Percentiles rank a stretch among this genome's conserved stretches.
Evolutionary conservation across 192 early-diverging fungal genomes (phyloP).

Genomic region (Coemansia sp.): DNA sequence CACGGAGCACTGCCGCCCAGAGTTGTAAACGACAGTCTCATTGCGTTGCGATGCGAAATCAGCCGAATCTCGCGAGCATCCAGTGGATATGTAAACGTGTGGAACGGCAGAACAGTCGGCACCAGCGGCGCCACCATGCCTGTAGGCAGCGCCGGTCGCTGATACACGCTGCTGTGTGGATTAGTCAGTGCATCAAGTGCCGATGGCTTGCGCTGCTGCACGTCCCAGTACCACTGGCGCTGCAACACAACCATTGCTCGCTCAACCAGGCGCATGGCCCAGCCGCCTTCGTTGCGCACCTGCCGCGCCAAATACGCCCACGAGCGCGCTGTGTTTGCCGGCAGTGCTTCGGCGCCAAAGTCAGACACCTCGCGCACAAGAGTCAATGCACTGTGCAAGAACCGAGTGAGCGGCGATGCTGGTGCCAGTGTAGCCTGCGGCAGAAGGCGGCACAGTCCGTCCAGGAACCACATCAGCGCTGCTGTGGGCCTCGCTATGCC

Average conservation of each 20-base stretch:
- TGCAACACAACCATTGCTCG: conserved; percentile 59
- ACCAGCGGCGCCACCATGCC: conserved; percentile 60
- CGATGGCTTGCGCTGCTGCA: conserved; percentile 14
- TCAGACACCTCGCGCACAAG: conserved; percentile 12
- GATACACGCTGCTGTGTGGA: conserved; percentile 23
- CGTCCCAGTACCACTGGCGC: conserved; percentile 64
- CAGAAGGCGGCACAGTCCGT: conserved; percentile 25
- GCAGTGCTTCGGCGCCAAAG: conserved; percentile 1
- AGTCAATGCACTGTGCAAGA: conserved; percentile 20
- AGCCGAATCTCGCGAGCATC: conserved; percentile 77
- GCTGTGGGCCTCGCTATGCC: conserved; percentile 15
- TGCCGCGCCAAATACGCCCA: conserved; percentile 31
- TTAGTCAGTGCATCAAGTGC: conserved; percentile 12
- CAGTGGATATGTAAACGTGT: conserved; percentile 92
- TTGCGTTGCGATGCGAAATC: conserved; percentile 81
- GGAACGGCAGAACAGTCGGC: conserved; percentile 89
- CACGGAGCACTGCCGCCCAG: conserved; percentile 56
- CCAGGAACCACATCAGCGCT: conserved; percentile 33
- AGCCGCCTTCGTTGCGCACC: conserved; percentile 68
- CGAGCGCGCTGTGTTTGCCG: conserved; percentile 4
- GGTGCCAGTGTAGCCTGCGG: conserved; percentile 15
- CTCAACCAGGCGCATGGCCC: conserved; percentile 66
- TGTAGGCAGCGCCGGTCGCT: conserved; percentile 54
- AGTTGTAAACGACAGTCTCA: conserved; percentile 75
- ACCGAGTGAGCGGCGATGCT: conserved; percentile 18